Conservation (phyloP, 441 rosid genomes). For the Gossypium trilobum region DNA sequence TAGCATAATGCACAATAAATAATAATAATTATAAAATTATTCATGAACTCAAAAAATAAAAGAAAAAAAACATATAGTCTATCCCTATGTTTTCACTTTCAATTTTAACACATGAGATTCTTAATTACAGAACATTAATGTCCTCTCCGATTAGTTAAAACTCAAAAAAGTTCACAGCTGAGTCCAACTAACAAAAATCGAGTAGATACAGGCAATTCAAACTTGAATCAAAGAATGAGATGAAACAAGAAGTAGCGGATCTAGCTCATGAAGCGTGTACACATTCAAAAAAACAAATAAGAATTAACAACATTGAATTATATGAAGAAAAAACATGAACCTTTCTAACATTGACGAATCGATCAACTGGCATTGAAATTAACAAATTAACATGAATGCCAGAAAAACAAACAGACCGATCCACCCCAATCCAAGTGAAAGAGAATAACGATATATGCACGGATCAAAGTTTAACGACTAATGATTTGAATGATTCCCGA, state of each 20-base stretch:
- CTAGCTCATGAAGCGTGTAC: slow-evolving; percentile 12
- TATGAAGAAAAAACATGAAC: slow-evolving; percentile 4
- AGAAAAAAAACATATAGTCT: background rate
- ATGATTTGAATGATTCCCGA: background rate
- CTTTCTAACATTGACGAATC: slow-evolving; percentile 10
- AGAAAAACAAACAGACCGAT: slow-evolving; percentile 2
- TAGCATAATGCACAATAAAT: background rate
- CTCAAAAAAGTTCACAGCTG: background rate
- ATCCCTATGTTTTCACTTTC: background rate
- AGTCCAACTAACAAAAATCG: slow-evolving; percentile 7
- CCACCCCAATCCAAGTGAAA: slow-evolving; percentile 1
- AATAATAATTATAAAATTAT: background rate
- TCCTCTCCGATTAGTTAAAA: background rate
- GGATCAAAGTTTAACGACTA: slow-evolving; percentile 15
- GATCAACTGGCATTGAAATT: slow-evolving; percentile 16
- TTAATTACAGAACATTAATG: background rate
- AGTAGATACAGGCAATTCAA: background rate
- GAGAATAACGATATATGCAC: background rate
- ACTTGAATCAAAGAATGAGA: slow-evolving; percentile 10
- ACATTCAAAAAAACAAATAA: background rate
- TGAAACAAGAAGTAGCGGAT: slow-evolving; percentile 18
- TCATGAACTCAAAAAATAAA: background rate
- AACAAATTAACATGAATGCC: background rate
- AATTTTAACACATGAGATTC: background rate
- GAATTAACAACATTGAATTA: background rate